A percentile compares a stretch with the other conserved stretches of the same genome.
phyloP scores from a whole-genome alignment of 352 stramenopile species.

The Aphanomyces cochlioides region DNA sequence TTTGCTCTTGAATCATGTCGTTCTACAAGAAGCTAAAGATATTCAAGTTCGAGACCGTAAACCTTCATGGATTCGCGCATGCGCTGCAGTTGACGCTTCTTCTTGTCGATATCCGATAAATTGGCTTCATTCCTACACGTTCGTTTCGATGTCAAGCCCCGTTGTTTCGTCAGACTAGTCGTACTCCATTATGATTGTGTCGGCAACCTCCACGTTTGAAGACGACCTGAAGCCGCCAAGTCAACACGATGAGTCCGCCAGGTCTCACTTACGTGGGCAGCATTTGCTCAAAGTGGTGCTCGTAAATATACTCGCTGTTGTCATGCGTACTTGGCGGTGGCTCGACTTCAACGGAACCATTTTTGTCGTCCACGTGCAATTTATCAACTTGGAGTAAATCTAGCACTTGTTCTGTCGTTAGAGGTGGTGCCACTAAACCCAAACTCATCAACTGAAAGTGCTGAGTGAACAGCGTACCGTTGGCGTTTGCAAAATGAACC shows the following conservation, averaged over 20 bases:
- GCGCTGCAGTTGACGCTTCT: conserved; percentile 24
- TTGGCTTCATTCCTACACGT: no score
- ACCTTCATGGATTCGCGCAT: conserved; percentile 28
- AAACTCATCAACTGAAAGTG: not conserved
- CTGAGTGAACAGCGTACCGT: not conserved
- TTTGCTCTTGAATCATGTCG: conserved; percentile 20
- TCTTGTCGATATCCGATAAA: conserved; percentile 3
- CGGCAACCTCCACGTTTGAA: no score
- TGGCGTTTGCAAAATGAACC: conserved; percentile 18
- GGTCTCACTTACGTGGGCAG: no score
- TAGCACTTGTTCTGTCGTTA: not conserved
- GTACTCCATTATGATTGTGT: no score
- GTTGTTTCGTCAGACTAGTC: no score
- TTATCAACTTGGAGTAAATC: not conserved
- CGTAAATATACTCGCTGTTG: conserved; percentile 29
- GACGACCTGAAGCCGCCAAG: no score
- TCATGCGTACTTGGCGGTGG: conserved; percentile 23
- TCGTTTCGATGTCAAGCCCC: no score
- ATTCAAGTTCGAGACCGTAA: not conserved
- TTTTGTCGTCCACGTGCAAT: not conserved
- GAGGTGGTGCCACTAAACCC: not conserved
- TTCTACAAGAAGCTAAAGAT: not conserved
- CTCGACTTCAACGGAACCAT: not conserved
- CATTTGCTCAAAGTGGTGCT: conserved; percentile 20
- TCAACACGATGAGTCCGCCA: no score